These are phyloP conservation scores for Dothistroma septosporum DNA, from an alignment of 2,329 filamentous ascomycete genomes.

Conservation along the genomic window DNA sequence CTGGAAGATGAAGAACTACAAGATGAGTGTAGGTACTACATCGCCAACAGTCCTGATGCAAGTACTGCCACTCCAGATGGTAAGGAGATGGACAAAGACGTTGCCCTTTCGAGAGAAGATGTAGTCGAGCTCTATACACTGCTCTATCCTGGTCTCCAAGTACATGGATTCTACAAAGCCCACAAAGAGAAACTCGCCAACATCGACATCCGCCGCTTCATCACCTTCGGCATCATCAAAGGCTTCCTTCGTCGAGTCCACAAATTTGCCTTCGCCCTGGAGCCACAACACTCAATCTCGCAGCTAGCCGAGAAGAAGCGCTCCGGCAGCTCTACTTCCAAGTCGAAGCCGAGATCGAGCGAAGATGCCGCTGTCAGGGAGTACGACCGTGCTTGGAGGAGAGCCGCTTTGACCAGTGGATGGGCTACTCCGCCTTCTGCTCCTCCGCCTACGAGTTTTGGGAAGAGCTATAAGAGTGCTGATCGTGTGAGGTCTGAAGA, in stretches of 20 bases:
- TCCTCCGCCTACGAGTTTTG: constrained; percentile 31
- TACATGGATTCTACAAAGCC: constrained; percentile 79
- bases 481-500: constrained; percentile 27
- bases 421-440: constrained; percentile 31
- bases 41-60: constrained; percentile 49
- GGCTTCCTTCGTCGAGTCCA: constrained; percentile 85
- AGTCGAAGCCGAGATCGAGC: constrained; percentile 17
- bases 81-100: not conserved
- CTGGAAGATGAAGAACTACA: constrained; percentile 71
- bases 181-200: constrained; percentile 68
- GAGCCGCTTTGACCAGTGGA: constrained; percentile 31
- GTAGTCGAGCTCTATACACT: constrained; percentile 80
- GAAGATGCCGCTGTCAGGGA: constrained; percentile 21
- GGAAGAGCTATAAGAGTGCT: constrained; percentile 25
- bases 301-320: constrained; percentile 10
- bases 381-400: constrained; percentile 33
- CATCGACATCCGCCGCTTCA: constrained; percentile 83
- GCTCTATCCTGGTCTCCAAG: constrained; percentile 76
- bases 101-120: constrained; percentile 25
- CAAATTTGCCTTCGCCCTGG: constrained; percentile 69
- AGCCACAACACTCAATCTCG: constrained; percentile 12
- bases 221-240: constrained; percentile 95
- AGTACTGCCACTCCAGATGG: constrained; percentile 3
- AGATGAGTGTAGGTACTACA: constrained; percentile 83
- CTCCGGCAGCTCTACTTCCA: constrained; percentile 9